Evolutionary conservation across 2,329 filamentous ascomycete species (phyloP).

Genomic region (Pseudocercospora crystallina): DNA sequence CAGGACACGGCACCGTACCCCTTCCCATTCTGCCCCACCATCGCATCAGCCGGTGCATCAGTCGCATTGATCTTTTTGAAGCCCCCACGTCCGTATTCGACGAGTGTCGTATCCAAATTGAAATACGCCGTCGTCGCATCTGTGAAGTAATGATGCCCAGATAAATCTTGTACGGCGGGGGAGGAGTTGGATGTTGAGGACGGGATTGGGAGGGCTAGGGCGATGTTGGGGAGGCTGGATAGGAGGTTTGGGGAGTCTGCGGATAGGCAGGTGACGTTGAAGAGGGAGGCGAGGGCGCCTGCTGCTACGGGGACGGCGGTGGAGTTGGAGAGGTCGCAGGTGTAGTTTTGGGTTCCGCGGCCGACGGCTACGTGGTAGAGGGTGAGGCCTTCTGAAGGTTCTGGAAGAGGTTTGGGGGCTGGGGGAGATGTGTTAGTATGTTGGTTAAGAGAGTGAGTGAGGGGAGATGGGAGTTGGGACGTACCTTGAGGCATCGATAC

Average conservation of each 20-base stretch:
- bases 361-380: conserved; percentile 81
- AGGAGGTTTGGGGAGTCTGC: conserved; percentile 68
- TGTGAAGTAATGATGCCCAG: conserved; percentile 80
- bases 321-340: conserved; percentile 62
- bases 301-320: conserved; percentile 61
- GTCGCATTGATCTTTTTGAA: conserved; percentile 63
- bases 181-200: conserved; percentile 38
- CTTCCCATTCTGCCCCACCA: conserved; percentile 55
- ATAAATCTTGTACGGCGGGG: conserved; percentile 62
- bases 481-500: conserved; percentile 24
- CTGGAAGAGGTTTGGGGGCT: conserved; percentile 54
- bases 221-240: conserved; percentile 62
- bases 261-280: conserved; percentile 81
- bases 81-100: conserved; percentile 58
- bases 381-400: conserved; percentile 58
- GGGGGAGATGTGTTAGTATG: conserved; percentile 1
- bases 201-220: conserved; percentile 62
- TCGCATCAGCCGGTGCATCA: conserved; percentile 62
- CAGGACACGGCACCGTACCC: conserved; percentile 74
- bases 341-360: conserved; percentile 92
- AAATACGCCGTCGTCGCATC: conserved; percentile 73
- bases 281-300: conserved; percentile 81
- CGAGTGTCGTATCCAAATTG: conserved; percentile 62
- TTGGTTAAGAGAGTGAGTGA: background rate
- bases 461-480: background rate